These are phyloP conservation scores for Rubia yunnanensis DNA, from an alignment of 257 asterid genomes.

Conservation along the genomic window DNA sequence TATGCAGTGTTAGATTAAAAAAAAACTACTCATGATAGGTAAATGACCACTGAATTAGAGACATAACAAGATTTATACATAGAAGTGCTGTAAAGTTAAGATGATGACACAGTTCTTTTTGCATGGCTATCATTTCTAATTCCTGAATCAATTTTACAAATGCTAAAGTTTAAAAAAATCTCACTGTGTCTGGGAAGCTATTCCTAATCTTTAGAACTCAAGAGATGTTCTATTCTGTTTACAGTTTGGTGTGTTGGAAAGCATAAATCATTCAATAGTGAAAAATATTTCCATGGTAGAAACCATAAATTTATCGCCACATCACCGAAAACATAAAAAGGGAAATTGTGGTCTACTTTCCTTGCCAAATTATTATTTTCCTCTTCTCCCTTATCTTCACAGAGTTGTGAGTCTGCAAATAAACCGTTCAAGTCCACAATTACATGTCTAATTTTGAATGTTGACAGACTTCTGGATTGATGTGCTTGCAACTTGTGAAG, in stretches of 20 bases:
- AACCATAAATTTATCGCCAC: background rate
- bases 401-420: background rate
- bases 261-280: background rate
- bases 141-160: background rate
- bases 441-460: background rate
- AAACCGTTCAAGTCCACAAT: background rate
- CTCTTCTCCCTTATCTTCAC: background rate
- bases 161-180: background rate
- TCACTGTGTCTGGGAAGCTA: background rate
- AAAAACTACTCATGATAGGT: too few relatives aligned
- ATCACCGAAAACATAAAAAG: background rate
- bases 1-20: background rate
- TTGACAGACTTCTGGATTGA: background rate
- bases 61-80: background rate
- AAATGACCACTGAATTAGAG: background rate
- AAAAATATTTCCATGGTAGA: background rate
- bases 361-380: background rate
- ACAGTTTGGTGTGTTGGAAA: background rate
- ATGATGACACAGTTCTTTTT: background rate
- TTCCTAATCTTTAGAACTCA: background rate
- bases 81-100: background rate
- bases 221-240: background rate
- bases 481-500: background rate
- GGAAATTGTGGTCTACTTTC: background rate
- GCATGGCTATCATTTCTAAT: background rate